Conservation (phyloP, 257 asterid species). For the Solanum etuberosum region DNA sequence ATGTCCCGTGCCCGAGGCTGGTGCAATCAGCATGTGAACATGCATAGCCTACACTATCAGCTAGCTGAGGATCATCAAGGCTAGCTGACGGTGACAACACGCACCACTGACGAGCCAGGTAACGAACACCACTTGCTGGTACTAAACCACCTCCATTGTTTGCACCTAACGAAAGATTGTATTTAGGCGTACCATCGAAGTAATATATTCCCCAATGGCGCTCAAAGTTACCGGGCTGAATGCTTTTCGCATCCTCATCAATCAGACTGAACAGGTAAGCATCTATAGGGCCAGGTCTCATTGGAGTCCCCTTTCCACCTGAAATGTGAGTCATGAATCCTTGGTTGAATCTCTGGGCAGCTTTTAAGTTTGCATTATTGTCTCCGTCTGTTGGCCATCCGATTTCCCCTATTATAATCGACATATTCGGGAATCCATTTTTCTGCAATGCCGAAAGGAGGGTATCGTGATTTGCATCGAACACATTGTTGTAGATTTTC, state of each 20-base stretch:
- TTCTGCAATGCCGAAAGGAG: conserved; percentile 56
- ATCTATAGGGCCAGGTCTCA: conserved; percentile 59
- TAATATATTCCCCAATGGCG: conserved; percentile 79
- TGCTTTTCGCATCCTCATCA: conserved; percentile 69
- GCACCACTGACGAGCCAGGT: conserved; percentile 49
- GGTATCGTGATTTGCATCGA: conserved; percentile 69
- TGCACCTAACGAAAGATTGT: conserved; percentile 43
- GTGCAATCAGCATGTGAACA: conserved; percentile 64
- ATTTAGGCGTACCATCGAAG: conserved; percentile 59
- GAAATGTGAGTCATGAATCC: conserved; percentile 48
- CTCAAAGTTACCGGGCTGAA: conserved; percentile 70
- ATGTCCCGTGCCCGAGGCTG: conserved; percentile 46
- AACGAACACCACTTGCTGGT: conserved; percentile 30
- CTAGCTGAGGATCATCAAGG: conserved; percentile 39
- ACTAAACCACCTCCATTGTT: conserved; percentile 29
- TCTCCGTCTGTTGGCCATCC: conserved; percentile 89
- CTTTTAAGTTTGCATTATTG: conserved; percentile 26
- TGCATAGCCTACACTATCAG: conserved; percentile 46
- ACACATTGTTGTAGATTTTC: conserved; percentile 42
- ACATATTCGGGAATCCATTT: conserved; percentile 42
- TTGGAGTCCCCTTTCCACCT: conserved; percentile 48
- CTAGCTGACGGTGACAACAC: conserved; percentile 36
- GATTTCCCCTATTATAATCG: conserved; percentile 54
- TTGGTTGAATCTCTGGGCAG: conserved; percentile 61
- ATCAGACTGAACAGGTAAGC: conserved; percentile 62